These are phyloP conservation scores for Conticribra guillardii DNA, from an alignment of 108 stramenopile species.

Conservation along the genomic window DNA sequence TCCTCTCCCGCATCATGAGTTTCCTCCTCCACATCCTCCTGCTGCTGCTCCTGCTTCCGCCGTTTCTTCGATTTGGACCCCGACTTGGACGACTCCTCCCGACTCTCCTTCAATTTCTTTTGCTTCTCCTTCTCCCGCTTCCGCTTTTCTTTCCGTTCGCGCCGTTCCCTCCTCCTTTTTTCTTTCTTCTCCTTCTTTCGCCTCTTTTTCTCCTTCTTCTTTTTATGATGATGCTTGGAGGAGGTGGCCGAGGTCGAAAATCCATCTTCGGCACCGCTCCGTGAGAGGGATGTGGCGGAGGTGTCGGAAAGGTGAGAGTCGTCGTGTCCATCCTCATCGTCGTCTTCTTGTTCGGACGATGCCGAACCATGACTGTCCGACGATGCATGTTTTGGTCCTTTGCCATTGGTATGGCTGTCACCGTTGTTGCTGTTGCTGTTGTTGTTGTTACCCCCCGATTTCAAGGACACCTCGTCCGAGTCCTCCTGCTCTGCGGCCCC, in stretches of 20 bases:
- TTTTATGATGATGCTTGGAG: constrained; percentile 22
- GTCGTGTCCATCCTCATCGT: constrained; percentile 15
- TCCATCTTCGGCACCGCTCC: constrained; percentile 31
- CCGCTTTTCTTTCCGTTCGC: constrained; percentile 16
- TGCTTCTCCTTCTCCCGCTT: constrained; percentile 21
- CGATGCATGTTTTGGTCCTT: constrained; percentile 1
- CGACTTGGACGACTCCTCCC: no score
- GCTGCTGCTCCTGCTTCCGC: constrained; percentile 17
- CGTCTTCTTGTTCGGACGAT: neutral
- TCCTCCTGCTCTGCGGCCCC: constrained; percentile 10
- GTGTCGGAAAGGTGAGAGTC: constrained; percentile 28
- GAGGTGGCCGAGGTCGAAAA: constrained; percentile 41
- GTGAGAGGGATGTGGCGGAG: constrained; percentile 19
- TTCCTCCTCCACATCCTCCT: constrained; percentile 13
- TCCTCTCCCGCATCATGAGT: constrained; percentile 4
- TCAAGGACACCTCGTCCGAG: neutral
- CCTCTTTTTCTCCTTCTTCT: constrained; percentile 27
- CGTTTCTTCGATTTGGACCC: constrained; percentile 19
- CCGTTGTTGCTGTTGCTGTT: neutral
- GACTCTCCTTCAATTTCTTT: constrained; percentile 30
- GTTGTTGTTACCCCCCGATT: neutral
- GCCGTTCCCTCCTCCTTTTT: constrained; percentile 31
- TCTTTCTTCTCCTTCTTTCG: constrained; percentile 26
- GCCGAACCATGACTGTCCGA: constrained; percentile 1
- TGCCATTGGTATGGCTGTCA: neutral